Conservation (phyloP, 2,329 filamentous ascomycete genomes). For the Dryadomyces sulphureus region DNA sequence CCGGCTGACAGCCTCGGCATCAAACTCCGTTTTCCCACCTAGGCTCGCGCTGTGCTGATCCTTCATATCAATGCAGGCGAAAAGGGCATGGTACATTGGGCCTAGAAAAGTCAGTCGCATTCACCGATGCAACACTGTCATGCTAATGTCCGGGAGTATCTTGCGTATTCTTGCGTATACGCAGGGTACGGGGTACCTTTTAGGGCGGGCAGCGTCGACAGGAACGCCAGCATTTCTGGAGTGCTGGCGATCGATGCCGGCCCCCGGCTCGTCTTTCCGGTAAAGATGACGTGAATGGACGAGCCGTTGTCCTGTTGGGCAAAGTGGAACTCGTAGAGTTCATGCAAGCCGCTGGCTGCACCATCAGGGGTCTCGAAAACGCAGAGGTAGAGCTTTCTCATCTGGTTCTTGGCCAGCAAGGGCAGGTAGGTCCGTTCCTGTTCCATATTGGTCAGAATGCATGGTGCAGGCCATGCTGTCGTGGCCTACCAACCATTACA, state of each 20-base stretch:
- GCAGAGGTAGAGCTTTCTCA: slow-evolving; percentile 3
- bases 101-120: not conserved
- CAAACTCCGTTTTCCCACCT: not conserved
- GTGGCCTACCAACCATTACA: not conserved
- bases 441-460: not conserved
- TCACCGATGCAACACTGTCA: no score
- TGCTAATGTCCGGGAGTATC: no score
- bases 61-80: not conserved
- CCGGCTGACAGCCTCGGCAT: not conserved
- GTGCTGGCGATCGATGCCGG: not conserved
- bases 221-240: not conserved
- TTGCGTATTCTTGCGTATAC: no score
- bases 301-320: not conserved
- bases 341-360: not conserved
- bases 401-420: not conserved
- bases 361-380: not conserved
- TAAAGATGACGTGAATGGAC: not conserved
- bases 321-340: slow-evolving; percentile 3
- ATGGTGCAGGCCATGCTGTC: not conserved
- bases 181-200: not conserved
- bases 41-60: not conserved
- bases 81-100: not conserved
- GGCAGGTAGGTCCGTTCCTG: slow-evolving; percentile 1
- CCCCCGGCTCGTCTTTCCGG: not conserved
- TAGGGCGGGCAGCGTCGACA: not conserved